Base-by-base conservation (phyloP, 2,329 filamentous ascomycete species). In the Pochonia chlamydosporia region DNA sequence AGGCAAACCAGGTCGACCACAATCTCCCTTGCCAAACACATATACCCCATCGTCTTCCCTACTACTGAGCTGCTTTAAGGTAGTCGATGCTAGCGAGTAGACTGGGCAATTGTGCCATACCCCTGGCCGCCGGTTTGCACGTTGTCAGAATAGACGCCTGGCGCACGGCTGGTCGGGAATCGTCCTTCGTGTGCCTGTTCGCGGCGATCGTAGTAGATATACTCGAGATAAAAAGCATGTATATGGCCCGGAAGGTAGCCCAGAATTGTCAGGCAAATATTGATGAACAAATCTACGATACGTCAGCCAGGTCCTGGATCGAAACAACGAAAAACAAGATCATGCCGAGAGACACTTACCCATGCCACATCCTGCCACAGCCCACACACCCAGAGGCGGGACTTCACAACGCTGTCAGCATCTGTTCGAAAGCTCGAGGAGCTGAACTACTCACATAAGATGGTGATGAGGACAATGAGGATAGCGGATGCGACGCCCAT, bases 211-310 rank as follows among this genome's bases (percentile, higher is more conserved):
- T 85, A 92, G 70, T 91, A 95, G 52, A 95, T 74, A 63, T 90
- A 95, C 66, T 90, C 82, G 51, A 89, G 56, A 63, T 91, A 93
- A 65, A 91, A 90, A 37, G 87, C 87, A 62, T 90, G 84, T 36
- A 92, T 78, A 55, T 89, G 84, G 7, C 87, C 89, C 0, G 88
- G 88, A 43, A 93, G 67, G 63, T 84, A 87, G n/a, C 82, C 82
- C 20, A 86, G 73, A 24, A 86, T 57, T 0, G 83, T 87, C 52
- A 87, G 66, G 54, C 78, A 74, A 56, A 87, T 76, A 62, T 87
- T 87, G 66, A 87, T 78, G 44, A 82, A 70, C 28, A 87, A 64
- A 58, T 87, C 83, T 56, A 68, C 64, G 36, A 18, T 21, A 25
- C 8, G 47, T 59, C 33, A 59, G 52, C 41, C 18, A 52, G 9